A percentile compares a stretch with the other conserved stretches of the same genome.
Evolutionary conservation across 495 filamentous ascomycete genomes (phyloP).

Genomic region (Delitschia confertaspora): DNA sequence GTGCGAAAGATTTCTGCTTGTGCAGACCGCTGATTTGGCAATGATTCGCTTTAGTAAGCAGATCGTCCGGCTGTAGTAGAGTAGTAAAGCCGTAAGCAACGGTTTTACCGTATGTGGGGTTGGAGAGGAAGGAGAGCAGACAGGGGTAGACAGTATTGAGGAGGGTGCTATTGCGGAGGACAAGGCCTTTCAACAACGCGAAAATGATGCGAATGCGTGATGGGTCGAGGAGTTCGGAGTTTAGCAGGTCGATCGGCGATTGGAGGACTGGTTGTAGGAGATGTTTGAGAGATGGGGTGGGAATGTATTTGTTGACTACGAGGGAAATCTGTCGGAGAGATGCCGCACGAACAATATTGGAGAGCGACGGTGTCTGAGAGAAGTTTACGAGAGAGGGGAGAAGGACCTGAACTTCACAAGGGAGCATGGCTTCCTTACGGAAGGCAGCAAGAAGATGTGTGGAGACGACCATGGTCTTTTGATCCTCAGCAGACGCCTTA

Average conservation of each 20-base stretch:
- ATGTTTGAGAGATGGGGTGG: slow-evolving; percentile 39
- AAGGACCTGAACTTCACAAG: slow-evolving; percentile 28
- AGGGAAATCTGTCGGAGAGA: slow-evolving; percentile 54
- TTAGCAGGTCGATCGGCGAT: slow-evolving; percentile 19
- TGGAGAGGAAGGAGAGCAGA: slow-evolving; percentile 50
- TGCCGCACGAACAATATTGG: slow-evolving; percentile 35
- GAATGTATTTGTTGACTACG: slow-evolving; percentile 57
- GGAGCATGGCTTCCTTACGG: slow-evolving; percentile 36
- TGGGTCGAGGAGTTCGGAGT: slow-evolving; percentile 32
- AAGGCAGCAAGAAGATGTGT: slow-evolving; percentile 55
- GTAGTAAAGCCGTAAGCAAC: slow-evolving; percentile 52
- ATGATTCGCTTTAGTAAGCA: slow-evolving; percentile 56
- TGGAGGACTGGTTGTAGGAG: slow-evolving; percentile 31
- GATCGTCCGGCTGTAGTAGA: slow-evolving; percentile 54
- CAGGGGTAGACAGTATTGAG: slow-evolving; percentile 41
- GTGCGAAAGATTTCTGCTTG: slow-evolving; percentile 57
- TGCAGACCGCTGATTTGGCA: slow-evolving; percentile 55
- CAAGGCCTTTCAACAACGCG: slow-evolving; percentile 35
- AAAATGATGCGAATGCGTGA: slow-evolving; percentile 33
- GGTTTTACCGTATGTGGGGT: slow-evolving; percentile 36
- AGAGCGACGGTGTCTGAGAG: slow-evolving; percentile 7
- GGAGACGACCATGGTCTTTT: slow-evolving; percentile 45
- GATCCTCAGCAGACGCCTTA: slow-evolving; percentile 2
- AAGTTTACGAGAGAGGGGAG: slow-evolving; percentile 25
- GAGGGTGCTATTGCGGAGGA: slow-evolving; percentile 33